Conservation (phyloP, 1,284 basidiomycete species). For the Pascua guehoae region DNA sequence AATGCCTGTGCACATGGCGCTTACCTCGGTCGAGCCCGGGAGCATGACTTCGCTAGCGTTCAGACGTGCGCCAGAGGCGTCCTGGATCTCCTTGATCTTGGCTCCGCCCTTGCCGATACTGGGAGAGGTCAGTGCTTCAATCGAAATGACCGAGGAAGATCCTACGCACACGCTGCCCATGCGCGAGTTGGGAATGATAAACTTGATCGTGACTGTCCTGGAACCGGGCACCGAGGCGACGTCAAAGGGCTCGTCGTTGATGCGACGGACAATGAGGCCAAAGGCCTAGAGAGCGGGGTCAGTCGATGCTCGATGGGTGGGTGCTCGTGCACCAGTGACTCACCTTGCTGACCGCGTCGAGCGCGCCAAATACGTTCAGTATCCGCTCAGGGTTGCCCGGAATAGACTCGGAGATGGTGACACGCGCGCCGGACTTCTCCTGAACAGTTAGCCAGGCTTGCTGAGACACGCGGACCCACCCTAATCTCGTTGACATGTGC, state of each 20-base stretch:
- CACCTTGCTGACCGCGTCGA: constrained; percentile 97
- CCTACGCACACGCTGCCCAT: constrained; percentile 82
- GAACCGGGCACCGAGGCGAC: constrained; percentile 95
- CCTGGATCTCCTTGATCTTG: constrained; percentile 99
- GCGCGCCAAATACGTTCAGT: constrained; percentile 91
- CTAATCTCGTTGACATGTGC: constrained; percentile 98
- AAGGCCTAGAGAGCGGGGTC: constrained; percentile 66
- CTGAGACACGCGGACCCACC: constrained; percentile 22
- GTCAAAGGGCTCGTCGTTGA: constrained; percentile 99
- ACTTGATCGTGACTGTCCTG: constrained; percentile 97
- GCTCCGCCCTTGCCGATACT: constrained; percentile 90
- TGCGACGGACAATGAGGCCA: constrained; percentile 94
- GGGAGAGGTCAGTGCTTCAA: background rate
- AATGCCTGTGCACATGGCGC: too few species aligned
- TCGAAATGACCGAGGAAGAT: background rate
- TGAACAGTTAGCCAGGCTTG: constrained; percentile 12
- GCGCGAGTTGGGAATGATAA: constrained; percentile 98
- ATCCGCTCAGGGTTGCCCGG: constrained; percentile 98
- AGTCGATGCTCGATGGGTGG: background rate
- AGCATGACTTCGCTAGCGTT: constrained; percentile 98
- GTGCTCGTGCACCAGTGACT: constrained; percentile 19
- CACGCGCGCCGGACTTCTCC: constrained; percentile 92
- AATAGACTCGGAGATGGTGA: constrained; percentile 93
- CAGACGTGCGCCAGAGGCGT: constrained; percentile 90
- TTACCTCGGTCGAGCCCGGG: constrained; percentile 85